These are phyloP conservation scores for Stenogyne calaminthoides DNA, from an alignment of 305 asterid genomes.

Conservation along the genomic window DNA sequence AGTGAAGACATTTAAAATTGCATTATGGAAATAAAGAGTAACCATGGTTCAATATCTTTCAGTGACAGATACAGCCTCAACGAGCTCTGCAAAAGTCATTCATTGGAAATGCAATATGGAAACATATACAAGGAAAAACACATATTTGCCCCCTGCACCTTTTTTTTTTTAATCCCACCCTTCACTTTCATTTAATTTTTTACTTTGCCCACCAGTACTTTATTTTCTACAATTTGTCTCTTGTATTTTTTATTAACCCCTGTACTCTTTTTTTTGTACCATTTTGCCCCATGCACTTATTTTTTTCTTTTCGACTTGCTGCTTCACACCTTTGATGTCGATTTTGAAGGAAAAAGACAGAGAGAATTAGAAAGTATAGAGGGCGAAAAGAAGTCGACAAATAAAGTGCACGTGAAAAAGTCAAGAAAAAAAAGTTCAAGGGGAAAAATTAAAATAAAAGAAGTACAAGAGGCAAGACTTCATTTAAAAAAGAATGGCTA, in stretches of 20 bases:
- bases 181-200: too few relatives aligned
- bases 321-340: neutral
- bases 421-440: neutral
- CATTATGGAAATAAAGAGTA: too few relatives aligned
- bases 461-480: too few relatives aligned
- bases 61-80: too few relatives aligned
- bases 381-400: neutral
- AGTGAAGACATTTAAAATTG: neutral
- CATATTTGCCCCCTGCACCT: neutral
- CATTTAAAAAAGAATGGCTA: neutral
- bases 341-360: neutral
- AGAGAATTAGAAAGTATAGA: neutral
- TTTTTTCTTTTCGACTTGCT: neutral
- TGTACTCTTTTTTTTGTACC: neutral
- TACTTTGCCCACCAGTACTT: neutral
- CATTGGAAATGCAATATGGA: neutral
- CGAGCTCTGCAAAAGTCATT: neutral
- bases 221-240: neutral
- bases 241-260: neutral
- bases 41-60: too few relatives aligned
- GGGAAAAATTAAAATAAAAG: neutral
- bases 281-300: neutral
- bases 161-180: neutral
- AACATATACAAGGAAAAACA: neutral
- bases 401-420: neutral